Conservation (phyloP, 345 rosid genomes). For the Anastatica hierochuntica region DNA sequence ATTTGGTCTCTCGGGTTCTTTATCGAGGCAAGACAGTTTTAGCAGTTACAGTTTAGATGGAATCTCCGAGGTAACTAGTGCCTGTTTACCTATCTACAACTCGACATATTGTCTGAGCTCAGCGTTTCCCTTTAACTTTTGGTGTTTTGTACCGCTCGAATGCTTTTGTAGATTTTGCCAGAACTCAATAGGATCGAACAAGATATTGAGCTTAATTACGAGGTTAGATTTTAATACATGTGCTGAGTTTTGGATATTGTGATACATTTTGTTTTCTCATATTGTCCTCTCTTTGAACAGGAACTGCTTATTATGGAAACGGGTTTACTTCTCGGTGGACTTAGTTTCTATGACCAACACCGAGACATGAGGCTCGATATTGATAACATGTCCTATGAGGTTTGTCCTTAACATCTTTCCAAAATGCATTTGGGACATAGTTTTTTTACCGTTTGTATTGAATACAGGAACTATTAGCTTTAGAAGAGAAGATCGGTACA, state of each 20-base stretch:
- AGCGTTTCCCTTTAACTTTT: background rate
- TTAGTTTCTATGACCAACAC: slow-evolving; percentile 72
- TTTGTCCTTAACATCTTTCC: slow-evolving; percentile 23
- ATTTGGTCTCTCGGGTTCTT: slow-evolving; percentile 32
- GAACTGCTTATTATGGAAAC: slow-evolving; percentile 81
- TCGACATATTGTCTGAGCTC: slow-evolving; percentile 1
- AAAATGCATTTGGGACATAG: background rate
- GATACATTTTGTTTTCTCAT: slow-evolving; percentile 3
- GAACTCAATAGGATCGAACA: slow-evolving; percentile 89
- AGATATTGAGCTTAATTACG: slow-evolving; percentile 71
- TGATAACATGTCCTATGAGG: slow-evolving; percentile 98
- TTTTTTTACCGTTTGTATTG: background rate
- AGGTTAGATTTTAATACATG: slow-evolving; percentile 32
- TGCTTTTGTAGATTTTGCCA: slow-evolving; percentile 53
- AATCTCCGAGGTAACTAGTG: slow-evolving; percentile 66
- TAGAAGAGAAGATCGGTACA: slow-evolving; percentile 90
- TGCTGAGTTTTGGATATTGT: background rate
- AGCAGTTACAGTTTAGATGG: slow-evolving; percentile 60
- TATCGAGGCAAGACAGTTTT: slow-evolving; percentile 43
- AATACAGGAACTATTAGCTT: slow-evolving; percentile 76
- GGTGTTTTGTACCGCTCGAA: background rate
- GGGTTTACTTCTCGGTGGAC: slow-evolving; percentile 57
- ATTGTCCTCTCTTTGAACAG: slow-evolving; percentile 34
- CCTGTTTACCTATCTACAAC: slow-evolving; percentile 4
- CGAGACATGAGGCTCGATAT: slow-evolving; percentile 95